phyloP scores from a whole-genome alignment of 768 basidiomycete genomes.

The Steccherinum ochraceum region DNA sequence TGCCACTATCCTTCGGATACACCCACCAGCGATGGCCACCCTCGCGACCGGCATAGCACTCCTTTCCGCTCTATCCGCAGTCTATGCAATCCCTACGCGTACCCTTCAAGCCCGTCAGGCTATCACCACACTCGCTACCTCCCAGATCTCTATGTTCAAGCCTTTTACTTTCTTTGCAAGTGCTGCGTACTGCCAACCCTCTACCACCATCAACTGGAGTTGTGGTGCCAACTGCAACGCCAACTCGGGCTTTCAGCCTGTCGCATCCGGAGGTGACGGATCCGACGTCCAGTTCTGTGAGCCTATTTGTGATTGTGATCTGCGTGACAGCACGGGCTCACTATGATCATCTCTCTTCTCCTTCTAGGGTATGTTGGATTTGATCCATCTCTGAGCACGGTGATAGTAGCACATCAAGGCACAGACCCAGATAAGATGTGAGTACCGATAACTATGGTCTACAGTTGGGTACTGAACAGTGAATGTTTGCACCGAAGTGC shows the following conservation, averaged over 20 bases:
- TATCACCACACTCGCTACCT: slow-evolving; percentile 17
- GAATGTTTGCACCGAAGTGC: slow-evolving; percentile 15
- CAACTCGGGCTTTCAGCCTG: slow-evolving; percentile 40
- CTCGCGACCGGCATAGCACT: not conserved
- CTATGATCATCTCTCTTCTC: not conserved
- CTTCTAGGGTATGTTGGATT: slow-evolving; percentile 47
- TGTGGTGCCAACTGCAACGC: slow-evolving; percentile 37
- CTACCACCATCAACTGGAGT: slow-evolving; percentile 20
- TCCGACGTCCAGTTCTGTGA: slow-evolving; percentile 32
- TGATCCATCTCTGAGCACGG: slow-evolving; percentile 31
- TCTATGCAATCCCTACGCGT: slow-evolving; percentile 3
- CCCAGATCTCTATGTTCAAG: slow-evolving; percentile 21
- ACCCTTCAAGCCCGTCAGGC: slow-evolving; percentile 8
- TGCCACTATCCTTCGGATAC: too few species aligned
- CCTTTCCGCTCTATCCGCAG: not conserved
- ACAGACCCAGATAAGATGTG: slow-evolving; percentile 29
- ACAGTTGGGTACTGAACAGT: not conserved
- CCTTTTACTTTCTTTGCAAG: slow-evolving; percentile 27
- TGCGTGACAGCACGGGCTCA: not conserved
- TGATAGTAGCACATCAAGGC: slow-evolving; percentile 33
- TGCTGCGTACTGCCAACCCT: slow-evolving; percentile 25
- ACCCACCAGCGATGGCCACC: too few species aligned
- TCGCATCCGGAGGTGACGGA: slow-evolving; percentile 44
- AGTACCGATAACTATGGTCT: slow-evolving; percentile 1
- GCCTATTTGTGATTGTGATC: slow-evolving; percentile 2